Evolutionary conservation across 768 basidiomycete species (phyloP), one percentile per base, ranked within the genome.

Genomic region (Asterophora parasitica): DNA sequence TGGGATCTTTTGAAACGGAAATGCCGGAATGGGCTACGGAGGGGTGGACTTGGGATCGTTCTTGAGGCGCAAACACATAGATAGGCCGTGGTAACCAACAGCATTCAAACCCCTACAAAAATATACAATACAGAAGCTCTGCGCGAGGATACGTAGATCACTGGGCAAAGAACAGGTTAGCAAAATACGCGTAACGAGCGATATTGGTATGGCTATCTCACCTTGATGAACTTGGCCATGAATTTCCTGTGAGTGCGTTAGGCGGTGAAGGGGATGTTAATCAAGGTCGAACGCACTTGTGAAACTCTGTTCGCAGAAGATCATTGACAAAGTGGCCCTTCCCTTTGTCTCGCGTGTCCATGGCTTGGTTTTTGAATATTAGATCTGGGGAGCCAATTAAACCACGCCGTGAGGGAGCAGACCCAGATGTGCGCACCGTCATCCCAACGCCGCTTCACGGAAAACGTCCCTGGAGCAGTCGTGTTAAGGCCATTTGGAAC

Each of bases 291-390:
- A 78, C 86, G 49, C 50, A 91, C 89, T 84, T 90, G 72, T 94
- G 92, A 63, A 94, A 95, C 61, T 93, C 89, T 43, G 92, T 94
- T 63, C 95, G 78, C 51, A 98, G 67, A 42, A 97, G 73, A 67
- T 98, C 96, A 62, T 99, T 98, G 52, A 98, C 92, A 61, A 98
- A 98, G 48, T 88, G 84, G 10, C 85, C 83, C 57, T 77, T 75
- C 2, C 73, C 67, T 61, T 83, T 83, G 45, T 83, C 77, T 48
- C 71, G 76, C 39, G 75, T 63, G 27, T 75, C 79, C 67, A 83
- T 83, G 0, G 96, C 91, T 67, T 99, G 96, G 65, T 98, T 97
- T 73, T 97, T 98, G 81, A 98, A 98, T 60, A 98, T 93, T 45
- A 96, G 73, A 66, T 99, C 92, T 92, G 58, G 27, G 61, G 54